Base-by-base conservation (phyloP, 2,329 filamentous ascomycete genomes). In the Cryphonectria nitschkei region DNA sequence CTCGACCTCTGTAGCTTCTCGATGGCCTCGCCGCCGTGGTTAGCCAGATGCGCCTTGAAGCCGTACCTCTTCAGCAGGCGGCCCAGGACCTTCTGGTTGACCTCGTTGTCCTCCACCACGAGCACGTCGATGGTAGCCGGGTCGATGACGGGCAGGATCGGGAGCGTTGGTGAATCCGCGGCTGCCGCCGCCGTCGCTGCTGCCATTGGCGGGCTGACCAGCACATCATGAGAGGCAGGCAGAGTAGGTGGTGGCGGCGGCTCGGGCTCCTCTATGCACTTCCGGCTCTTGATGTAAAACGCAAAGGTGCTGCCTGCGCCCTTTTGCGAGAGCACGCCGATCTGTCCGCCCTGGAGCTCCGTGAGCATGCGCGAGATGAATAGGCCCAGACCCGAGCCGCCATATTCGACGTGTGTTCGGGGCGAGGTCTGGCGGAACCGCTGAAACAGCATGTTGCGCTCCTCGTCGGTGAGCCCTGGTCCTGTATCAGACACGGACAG, bases 351-450 rank as follows among this genome's bases (percentile, higher is more conserved):
- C 80, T 94, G 92, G 65, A 94, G 82, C 77, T 94, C 92, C 1
- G 91, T 92, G 65, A 95, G 81, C 75, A 92, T 92, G 52, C 92
- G 86, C 5, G 90, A 93, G 77, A 95, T 94, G 81, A 94, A 94
- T 1, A 95, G 82, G 0, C 93, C 93, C 0, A 96, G 84, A 0
- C 93, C 93, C 0, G 90, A 93, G 0, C 93, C 93, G 32, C 93
- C 93, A 74, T 95, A 94, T 75, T 93, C 89, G 22, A 93, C 89
- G 74, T 94, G 92, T 0, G 92, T 94, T 65, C 89, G 88, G 1
- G 92, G 90, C 32, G 89, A 93, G 0, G 92, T 92, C 80, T 95
- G 93, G 8, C 91, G 90, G 78, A 96, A 96, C 32, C 92, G 88
- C 75, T 93, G 88, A 79, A 95, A 96, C 0, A 96, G 84, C 62